Percentiles rank a stretch among this genome's conserved stretches.
Evolutionary conservation across 2,329 filamentous ascomycete species (phyloP).

Genomic region (Fusarium coicis): DNA sequence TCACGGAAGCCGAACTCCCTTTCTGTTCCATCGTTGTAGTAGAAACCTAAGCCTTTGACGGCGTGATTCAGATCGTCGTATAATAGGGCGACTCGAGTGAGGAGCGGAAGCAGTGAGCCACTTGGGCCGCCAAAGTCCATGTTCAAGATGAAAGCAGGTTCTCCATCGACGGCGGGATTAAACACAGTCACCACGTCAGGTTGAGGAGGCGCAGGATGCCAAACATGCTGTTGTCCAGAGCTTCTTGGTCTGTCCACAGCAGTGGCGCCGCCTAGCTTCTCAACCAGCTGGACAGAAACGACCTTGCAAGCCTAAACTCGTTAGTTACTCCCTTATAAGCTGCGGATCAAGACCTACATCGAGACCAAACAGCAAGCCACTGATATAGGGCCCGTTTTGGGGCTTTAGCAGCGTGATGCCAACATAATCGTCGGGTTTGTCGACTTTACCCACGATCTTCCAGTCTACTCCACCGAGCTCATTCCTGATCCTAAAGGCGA

Average conservation of each 20-base stretch:
- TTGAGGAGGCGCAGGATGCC: not conserved
- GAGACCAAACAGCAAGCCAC: not conserved
- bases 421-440: not conserved
- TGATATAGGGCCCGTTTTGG: not conserved
- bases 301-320: slow-evolving; percentile 2
- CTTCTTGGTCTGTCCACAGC: accelerated
- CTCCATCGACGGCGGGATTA: not conserved
- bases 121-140: slow-evolving; percentile 13
- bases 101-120: not conserved
- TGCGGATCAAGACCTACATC: not conserved
- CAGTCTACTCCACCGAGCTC: accelerated
- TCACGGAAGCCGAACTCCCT: not conserved
- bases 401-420: not conserved
- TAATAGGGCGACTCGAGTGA: not conserved
- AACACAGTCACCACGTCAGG: not conserved
- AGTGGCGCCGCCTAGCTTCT: not conserved
- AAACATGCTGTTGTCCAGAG: not conserved
- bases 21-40: slow-evolving; percentile 1
- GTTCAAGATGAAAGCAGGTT: not conserved
- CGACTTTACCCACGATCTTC: not conserved
- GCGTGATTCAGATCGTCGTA: accelerated
- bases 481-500: not conserved
- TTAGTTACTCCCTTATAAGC: accelerated
- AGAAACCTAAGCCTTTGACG: slow-evolving; percentile 1
- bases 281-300: not conserved